Base-by-base conservation (phyloP, 495 filamentous ascomycete species). In the Astrothelium subdiscretum region DNA sequence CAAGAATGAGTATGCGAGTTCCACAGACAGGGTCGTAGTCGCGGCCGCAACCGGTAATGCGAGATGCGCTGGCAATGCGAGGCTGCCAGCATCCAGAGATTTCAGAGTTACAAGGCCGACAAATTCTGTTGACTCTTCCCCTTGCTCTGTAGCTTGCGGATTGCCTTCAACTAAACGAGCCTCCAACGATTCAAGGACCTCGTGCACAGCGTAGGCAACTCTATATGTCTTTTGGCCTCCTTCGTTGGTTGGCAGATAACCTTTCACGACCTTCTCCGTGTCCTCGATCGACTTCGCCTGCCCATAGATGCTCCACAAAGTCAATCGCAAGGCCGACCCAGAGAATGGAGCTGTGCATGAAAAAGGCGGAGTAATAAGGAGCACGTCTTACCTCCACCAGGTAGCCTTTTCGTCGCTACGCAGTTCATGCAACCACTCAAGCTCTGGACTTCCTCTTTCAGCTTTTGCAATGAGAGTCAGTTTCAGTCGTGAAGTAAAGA, bases 401-500 rank as follows among this genome's bases (percentile, higher is more conserved):
- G 54, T 62, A 42, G 58, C 32, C 40, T 68, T 62, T 42, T 68
- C 61, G 42, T 68, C 52, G 32, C 63, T 68, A 27, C 54, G 59
- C 42, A 68, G 24, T 27, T 66, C 61, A 35, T 66, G 63, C 3
- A 68, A 32, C 66, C 66, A 68, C 31, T 63, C 64, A 4, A 66
- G 57, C 61, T 68, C 66, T 27, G 54, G 32, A 35, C 63, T 66
- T 27, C 59, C 61, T 40, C 58, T 27, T 27, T 66, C 66, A 11
- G 61, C 64, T 24, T 44, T 63, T 12, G 63, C 62, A 29, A 68
- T 42, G n/a, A 66, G 66, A 0, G 66, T 68, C 24, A 68, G 57
- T 38, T 68, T 66, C 10, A 68, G 35, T 24, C 66, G 57, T 2
- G 66, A 58, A n/a, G 66, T 68, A 43, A 54, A 59, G 54, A 68